phyloP scores from a whole-genome alignment of 257 asterid species.

The Craterostigma plantagineum region DNA sequence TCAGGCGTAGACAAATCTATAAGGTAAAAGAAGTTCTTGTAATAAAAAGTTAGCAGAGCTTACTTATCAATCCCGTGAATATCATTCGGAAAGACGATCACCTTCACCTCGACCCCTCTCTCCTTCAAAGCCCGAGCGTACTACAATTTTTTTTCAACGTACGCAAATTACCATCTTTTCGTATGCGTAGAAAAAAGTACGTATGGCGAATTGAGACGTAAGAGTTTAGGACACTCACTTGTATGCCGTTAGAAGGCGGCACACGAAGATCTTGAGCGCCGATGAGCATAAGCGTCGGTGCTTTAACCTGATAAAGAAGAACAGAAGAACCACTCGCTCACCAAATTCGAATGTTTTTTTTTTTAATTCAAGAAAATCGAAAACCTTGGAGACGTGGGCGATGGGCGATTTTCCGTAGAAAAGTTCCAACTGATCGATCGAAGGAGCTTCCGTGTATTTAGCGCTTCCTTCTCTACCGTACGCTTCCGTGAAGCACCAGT shows the following conservation, averaged over 20 bases:
- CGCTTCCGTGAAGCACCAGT: slow-evolving; percentile 66
- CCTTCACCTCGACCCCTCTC: slow-evolving; percentile 57
- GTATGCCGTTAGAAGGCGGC: slow-evolving; percentile 69
- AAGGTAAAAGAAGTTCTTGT: no score
- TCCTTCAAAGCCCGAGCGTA: slow-evolving; percentile 75
- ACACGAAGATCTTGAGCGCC: slow-evolving; percentile 94
- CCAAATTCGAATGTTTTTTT: neutral
- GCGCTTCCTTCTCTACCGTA: slow-evolving; percentile 30
- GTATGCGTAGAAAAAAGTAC: no score
- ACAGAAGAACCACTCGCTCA: slow-evolving; percentile 1
- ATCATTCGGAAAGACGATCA: slow-evolving; percentile 68
- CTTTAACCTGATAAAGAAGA: slow-evolving; percentile 53
- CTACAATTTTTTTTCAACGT: slow-evolving; percentile 24
- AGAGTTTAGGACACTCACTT: slow-evolving; percentile 26
- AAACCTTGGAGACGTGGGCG: slow-evolving; percentile 59
- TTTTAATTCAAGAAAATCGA: neutral
- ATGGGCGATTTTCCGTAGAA: slow-evolving; percentile 72
- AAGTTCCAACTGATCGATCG: slow-evolving; percentile 47
- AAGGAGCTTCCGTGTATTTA: slow-evolving; percentile 51
- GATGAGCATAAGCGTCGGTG: slow-evolving; percentile 62
- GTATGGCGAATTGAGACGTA: slow-evolving; percentile 8
- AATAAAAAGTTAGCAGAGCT: neutral
- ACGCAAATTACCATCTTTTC: no score
- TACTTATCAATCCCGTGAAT: slow-evolving; percentile 62
- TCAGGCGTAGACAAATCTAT: no score